These are phyloP conservation scores for Kodamaea jinghongensis DNA, from an alignment of 805 yeast species.

Conservation along the genomic window DNA sequence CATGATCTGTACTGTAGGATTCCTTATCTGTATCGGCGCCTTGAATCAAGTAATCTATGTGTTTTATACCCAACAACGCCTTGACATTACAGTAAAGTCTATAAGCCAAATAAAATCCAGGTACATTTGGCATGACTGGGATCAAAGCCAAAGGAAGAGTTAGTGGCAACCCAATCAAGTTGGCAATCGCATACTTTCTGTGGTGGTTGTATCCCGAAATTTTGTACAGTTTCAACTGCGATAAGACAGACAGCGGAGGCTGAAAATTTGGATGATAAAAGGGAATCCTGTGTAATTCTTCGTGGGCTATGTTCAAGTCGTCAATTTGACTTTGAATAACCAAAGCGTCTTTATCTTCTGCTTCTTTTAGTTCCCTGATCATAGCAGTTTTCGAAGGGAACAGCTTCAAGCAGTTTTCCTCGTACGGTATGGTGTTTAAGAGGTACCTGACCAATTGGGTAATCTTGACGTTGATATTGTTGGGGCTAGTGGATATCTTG, in stretches of 20 bases:
- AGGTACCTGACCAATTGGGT: constrained; percentile 52
- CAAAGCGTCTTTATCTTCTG: constrained; percentile 8
- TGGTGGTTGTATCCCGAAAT: constrained; percentile 50
- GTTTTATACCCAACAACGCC: constrained; percentile 72
- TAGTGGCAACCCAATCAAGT: constrained; percentile 66
- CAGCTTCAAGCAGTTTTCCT: constrained; percentile 70
- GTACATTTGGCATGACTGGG: constrained; percentile 89
- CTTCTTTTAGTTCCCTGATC: constrained; percentile 44
- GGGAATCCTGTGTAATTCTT: constrained; percentile 39
- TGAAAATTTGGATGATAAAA: constrained; percentile 39
- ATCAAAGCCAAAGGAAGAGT: constrained; percentile 76
- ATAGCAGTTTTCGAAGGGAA: constrained; percentile 69
- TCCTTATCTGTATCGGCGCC: constrained; percentile 12
- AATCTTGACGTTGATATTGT: constrained; percentile 55
- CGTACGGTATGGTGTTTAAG: constrained; percentile 69
- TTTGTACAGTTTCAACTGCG: constrained; percentile 44
- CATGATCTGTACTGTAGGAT: constrained; percentile 19
- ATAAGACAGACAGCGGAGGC: constrained; percentile 26
- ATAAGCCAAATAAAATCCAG: constrained; percentile 82
- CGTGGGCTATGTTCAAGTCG: constrained; percentile 21
- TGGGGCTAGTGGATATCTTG: constrained; percentile 53
- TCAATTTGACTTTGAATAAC: constrained; percentile 28
- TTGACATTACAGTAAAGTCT: constrained; percentile 82
- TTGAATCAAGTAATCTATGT: constrained; percentile 56
- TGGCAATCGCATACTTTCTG: constrained; percentile 48